Percentiles rank a stretch among this genome's conserved stretches.
These are phyloP conservation scores for Boletus subparvulus DNA, from an alignment of 768 basidiomycete species.

Conservation along the genomic window DNA sequence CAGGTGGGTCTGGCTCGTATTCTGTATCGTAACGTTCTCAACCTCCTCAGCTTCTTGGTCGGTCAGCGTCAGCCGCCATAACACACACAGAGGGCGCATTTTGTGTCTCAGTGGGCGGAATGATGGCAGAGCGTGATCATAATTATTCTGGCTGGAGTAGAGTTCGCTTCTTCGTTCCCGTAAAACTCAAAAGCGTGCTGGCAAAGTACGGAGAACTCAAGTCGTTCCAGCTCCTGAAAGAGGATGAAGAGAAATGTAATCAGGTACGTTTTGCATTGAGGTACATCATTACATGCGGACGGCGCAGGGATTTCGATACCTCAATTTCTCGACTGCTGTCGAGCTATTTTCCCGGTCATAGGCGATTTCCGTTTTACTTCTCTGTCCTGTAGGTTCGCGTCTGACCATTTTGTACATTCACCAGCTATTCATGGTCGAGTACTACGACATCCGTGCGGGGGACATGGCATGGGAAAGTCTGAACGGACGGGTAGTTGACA, in stretches of 20 bases:
- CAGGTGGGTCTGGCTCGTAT: conserved; percentile 35
- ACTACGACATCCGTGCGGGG: conserved; percentile 63
- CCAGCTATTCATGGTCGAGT: conserved; percentile 60
- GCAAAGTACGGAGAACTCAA: conserved; percentile 34
- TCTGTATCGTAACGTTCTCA: conserved; percentile 7
- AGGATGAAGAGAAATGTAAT: conserved; percentile 21
- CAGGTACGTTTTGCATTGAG: conserved; percentile 27
- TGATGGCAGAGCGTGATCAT: conserved; percentile 19
- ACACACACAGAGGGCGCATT: conserved; percentile 54
- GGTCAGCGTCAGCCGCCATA: conserved; percentile 45
- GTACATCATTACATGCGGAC: background rate
- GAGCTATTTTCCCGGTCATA: conserved; percentile 4
- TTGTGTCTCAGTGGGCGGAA: conserved; percentile 42
- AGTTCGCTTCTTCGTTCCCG: conserved; percentile 24
- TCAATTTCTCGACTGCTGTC: conserved; percentile 4
- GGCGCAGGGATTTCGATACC: conserved; percentile 1
- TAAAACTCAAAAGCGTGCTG: conserved; percentile 30
- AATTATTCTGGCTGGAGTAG: conserved; percentile 26
- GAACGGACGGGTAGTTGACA: conserved; percentile 48
- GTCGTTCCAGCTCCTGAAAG: conserved; percentile 27
- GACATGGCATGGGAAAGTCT: conserved; percentile 50
- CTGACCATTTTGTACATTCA: conserved; percentile 17
- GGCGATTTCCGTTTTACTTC: conserved; percentile 1
- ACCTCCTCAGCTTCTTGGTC: conserved; percentile 49
- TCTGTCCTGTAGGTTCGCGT: background rate